Percentiles rank a stretch among this genome's conserved stretches.
Conservation (phyloP, 768 basidiomycete genomes). For the Pleurotus platypus region DNA sequence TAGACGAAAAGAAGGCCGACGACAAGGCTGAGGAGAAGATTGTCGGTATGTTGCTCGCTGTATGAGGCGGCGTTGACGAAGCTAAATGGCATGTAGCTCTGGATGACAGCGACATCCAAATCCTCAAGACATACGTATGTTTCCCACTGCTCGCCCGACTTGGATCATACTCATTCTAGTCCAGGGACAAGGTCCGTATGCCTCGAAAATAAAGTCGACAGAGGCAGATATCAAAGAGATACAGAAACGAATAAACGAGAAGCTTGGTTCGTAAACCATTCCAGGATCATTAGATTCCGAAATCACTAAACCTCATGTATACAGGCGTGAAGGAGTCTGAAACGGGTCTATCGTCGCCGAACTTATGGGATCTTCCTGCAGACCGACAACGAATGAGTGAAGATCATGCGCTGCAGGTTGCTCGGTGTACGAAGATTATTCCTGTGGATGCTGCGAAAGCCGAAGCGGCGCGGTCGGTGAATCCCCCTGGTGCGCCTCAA, state of each 20-base stretch:
- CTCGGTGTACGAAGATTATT: constrained; percentile 98
- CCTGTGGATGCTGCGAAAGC: constrained; percentile 73
- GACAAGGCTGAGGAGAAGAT: constrained; percentile 94
- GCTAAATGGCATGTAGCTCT: constrained; percentile 53
- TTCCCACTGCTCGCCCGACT: background rate
- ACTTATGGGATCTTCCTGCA: constrained; percentile 94
- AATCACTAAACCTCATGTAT: background rate
- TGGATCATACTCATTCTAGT: constrained; percentile 2
- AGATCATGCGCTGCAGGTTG: constrained; percentile 94
- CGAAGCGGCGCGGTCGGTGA: constrained; percentile 74
- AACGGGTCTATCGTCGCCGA: constrained; percentile 94
- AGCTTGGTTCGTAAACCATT: constrained; percentile 62
- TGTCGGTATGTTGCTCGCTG: constrained; percentile 49
- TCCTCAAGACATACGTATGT: constrained; percentile 94
- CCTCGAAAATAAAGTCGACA: constrained; percentile 78
- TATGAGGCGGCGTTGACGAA: too few relatives aligned
- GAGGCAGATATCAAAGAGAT: constrained; percentile 94
- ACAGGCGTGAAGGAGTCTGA: constrained; percentile 96
- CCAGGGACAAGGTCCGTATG: constrained; percentile 98
- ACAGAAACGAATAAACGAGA: constrained; percentile 97
- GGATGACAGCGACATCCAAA: constrained; percentile 98
- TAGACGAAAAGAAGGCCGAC: constrained; percentile 84
- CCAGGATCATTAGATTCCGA: background rate
- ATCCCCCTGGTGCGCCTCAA: constrained; percentile 71
- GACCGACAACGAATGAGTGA: constrained; percentile 89